Conservation (phyloP, 805 yeast species). For the Barnettozyma populi region DNA sequence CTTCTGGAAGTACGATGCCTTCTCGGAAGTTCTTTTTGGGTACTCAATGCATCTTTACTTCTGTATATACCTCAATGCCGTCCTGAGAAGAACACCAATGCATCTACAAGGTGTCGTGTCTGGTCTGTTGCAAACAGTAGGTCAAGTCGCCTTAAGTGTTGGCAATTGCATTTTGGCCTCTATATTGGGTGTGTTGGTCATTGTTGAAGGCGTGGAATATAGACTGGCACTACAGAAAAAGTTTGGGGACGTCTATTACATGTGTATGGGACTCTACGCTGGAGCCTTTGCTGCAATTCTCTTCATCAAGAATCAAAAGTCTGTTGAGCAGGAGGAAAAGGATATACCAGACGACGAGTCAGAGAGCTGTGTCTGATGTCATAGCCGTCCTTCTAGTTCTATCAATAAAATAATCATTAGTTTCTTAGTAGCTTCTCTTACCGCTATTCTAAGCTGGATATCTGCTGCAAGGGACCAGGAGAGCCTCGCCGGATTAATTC, state of each 20-base stretch:
- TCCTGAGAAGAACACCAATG: conserved; percentile 30
- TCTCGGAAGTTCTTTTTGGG: conserved; percentile 23
- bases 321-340: conserved; percentile 4
- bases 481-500: too few species aligned
- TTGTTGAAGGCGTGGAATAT: not conserved
- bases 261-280: conserved; percentile 8
- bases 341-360: not conserved
- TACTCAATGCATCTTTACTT: conserved; percentile 29
- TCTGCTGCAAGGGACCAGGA: too few species aligned
- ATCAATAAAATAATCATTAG: too few species aligned
- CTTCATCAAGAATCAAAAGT: conserved; percentile 9
- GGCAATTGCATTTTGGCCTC: conserved; percentile 26
- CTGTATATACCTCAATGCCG: conserved; percentile 29
- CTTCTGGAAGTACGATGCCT: conserved; percentile 29
- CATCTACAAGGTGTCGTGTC: conserved; percentile 36
- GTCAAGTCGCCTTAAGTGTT: conserved; percentile 31
- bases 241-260: conserved; percentile 8
- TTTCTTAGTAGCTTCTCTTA: too few species aligned
- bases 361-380: too few species aligned
- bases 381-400: too few species aligned
- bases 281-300: conserved; percentile 1
- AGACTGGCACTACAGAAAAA: conserved; percentile 4
- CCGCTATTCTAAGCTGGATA: too few species aligned
- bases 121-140: conserved; percentile 32
- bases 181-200: conserved; percentile 23